Base-by-base conservation (phyloP, 495 filamentous ascomycete species). In the Amorphotheca resinae region DNA sequence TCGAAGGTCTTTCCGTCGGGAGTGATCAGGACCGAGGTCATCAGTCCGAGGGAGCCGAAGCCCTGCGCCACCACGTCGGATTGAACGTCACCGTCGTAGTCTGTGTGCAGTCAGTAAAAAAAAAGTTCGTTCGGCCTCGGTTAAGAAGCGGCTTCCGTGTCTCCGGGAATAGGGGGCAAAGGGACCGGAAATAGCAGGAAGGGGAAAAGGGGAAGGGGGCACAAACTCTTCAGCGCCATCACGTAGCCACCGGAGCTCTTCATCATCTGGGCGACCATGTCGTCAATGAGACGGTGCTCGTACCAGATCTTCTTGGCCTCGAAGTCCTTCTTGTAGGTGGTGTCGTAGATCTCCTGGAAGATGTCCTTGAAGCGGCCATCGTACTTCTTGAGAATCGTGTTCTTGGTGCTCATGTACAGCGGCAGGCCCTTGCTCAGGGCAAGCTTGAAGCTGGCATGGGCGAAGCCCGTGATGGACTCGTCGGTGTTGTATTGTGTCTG, bases 231-330 rank as follows among this genome's bases (percentile, higher is more conserved):
- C 57, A 98, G 72, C 46, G 91, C 91, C 74, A 98, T 98, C 61
- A 96, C 73, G 64, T 84, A 93, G 45, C 91, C 91, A 46, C 91
- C 87, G 54, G 80, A 79, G 64, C 78, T 84, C 78, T 98, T 98
- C 72, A 98, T 84, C 91, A 98, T 98, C 75, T 98, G 89, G 37
- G 91, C 91, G 44, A 98, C 91, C 91, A 98, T 98, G 68, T 98
- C 91, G 67, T 98, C 91, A 57, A 98, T 96, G 26, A 98, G 70
- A 52, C 91, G 80, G 67, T 98, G 91, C 79, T 98, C 91, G 60
- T 98, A 98, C 91, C 91, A 96, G 66, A 95, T 94, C 35, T 71
- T 70, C 70, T 86, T 82, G 53, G 80, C 80, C 57, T 94, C 86
- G 59, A 96, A 96, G 37, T 82, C 74, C 58, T 74, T 73, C 70